These are phyloP conservation scores for Colletotrichum cereale DNA, from an alignment of 2,329 filamentous ascomycete genomes.

Conservation along the genomic window DNA sequence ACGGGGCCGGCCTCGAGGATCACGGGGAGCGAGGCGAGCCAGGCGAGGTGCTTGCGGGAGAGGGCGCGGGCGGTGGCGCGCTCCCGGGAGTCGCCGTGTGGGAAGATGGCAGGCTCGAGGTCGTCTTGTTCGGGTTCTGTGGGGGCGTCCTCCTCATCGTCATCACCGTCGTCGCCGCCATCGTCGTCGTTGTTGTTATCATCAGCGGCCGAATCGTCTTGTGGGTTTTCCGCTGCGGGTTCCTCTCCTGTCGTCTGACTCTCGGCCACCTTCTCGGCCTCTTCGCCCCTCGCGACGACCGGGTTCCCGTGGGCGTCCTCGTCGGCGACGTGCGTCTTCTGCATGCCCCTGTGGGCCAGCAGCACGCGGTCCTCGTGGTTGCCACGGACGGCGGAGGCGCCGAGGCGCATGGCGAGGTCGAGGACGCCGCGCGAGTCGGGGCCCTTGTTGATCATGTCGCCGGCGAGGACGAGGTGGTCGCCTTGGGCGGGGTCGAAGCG, in stretches of 20 bases:
- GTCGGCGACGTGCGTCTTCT: slow-evolving; percentile 47
- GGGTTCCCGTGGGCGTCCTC: slow-evolving; percentile 41
- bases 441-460: slow-evolving; percentile 88
- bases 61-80: slow-evolving; percentile 69
- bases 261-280: background rate
- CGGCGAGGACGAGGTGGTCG: slow-evolving; percentile 82
- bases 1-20: slow-evolving; percentile 80
- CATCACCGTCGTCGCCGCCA: slow-evolving; percentile 45
- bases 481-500: slow-evolving; percentile 64
- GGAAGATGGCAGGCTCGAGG: slow-evolving; percentile 43
- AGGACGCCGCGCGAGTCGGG: slow-evolving; percentile 86
- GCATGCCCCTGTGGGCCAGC: slow-evolving; percentile 65
- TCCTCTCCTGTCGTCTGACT: slow-evolving; percentile 8
- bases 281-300: slow-evolving; percentile 45
- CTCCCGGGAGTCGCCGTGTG: slow-evolving; percentile 54
- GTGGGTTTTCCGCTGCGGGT: slow-evolving; percentile 42
- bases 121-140: slow-evolving; percentile 32
- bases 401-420: slow-evolving; percentile 77
- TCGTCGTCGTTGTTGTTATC: slow-evolving; percentile 44
- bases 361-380: slow-evolving; percentile 93
- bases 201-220: slow-evolving; percentile 9
- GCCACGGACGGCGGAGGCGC: slow-evolving; percentile 86
- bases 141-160: slow-evolving; percentile 30
- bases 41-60: slow-evolving; percentile 71
- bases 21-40: slow-evolving; percentile 80